Evolutionary conservation across 495 filamentous ascomycete genomes (phyloP).

Genomic region (Neurospora sp.): DNA sequence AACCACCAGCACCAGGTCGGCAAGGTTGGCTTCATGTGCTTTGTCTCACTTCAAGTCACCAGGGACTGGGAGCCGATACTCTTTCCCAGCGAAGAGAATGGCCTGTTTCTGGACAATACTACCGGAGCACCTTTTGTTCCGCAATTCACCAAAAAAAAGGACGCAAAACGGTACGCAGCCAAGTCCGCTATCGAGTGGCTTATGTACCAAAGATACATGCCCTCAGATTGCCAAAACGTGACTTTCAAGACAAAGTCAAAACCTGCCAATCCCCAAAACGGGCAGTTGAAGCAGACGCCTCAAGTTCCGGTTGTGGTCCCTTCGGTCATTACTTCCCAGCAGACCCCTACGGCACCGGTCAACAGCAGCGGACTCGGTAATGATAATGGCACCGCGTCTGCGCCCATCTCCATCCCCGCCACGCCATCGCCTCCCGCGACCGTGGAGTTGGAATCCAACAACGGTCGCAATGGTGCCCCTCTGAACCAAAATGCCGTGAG

Average conservation of each 20-base stretch:
- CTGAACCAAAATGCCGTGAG: background rate
- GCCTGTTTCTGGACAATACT: constrained; percentile 6
- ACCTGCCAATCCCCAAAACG: background rate
- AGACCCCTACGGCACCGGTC: background rate
- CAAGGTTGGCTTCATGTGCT: constrained; percentile 10
- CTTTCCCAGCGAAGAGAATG: constrained; percentile 20
- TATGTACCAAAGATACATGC: constrained; percentile 16
- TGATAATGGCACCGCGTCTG: background rate
- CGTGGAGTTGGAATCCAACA: background rate
- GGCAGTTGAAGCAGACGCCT: background rate
- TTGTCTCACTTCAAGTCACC: constrained; percentile 4
- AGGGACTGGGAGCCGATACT: constrained; percentile 2
- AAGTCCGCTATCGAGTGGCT: constrained; percentile 33
- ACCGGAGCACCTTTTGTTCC: constrained; percentile 4
- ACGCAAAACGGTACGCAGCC: constrained; percentile 36
- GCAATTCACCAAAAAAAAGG: constrained; percentile 29
- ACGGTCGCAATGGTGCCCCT: background rate
- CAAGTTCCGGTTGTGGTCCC: background rate
- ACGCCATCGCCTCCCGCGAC: background rate
- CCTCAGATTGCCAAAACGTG: constrained; percentile 3
- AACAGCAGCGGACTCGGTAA: background rate
- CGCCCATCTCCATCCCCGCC: background rate
- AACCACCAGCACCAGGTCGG: background rate
- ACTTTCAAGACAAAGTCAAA: constrained; percentile 2
- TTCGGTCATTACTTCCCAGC: background rate